phyloP scores from a whole-genome alignment of 2,329 filamentous ascomycete genomes.

The Paradendryphiella salina region DNA sequence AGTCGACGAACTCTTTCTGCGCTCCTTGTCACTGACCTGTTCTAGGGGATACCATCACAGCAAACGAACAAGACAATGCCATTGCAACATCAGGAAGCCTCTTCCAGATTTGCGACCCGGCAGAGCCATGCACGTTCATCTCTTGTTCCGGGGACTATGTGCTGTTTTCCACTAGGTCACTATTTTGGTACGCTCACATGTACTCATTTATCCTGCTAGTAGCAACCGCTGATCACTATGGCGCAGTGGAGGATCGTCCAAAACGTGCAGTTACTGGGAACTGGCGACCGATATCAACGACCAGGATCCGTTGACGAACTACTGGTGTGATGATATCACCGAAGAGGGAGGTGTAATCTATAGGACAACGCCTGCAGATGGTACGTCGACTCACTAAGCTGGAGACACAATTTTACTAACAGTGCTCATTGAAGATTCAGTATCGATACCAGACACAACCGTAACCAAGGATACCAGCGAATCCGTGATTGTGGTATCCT shows the following conservation, averaged over 20 bases:
- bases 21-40: background rate
- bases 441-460: background rate
- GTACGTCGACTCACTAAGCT: background rate
- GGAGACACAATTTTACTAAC: background rate
- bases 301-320: slow-evolving; percentile 15
- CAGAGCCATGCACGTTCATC: slow-evolving; percentile 13
- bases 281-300: slow-evolving; percentile 16
- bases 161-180: slow-evolving; percentile 2
- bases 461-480: no score
- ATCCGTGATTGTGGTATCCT: no score
- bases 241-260: slow-evolving; percentile 8
- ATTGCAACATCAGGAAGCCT: slow-evolving; percentile 13
- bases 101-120: slow-evolving; percentile 10
- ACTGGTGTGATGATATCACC: slow-evolving; percentile 19
- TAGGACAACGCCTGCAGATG: slow-evolving; percentile 12
- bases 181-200: slow-evolving; percentile 9
- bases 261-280: slow-evolving; percentile 16
- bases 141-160: slow-evolving; percentile 12
- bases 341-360: slow-evolving; percentile 12
- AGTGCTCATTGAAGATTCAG: background rate
- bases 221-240: background rate
- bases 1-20: background rate
- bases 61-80: slow-evolving; percentile 10
- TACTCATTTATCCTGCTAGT: background rate
- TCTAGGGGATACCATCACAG: slow-evolving; percentile 16